Evolutionary conservation across 1,284 basidiomycete species (phyloP).

Genomic region (Cystobasidiaceae sp.): DNA sequence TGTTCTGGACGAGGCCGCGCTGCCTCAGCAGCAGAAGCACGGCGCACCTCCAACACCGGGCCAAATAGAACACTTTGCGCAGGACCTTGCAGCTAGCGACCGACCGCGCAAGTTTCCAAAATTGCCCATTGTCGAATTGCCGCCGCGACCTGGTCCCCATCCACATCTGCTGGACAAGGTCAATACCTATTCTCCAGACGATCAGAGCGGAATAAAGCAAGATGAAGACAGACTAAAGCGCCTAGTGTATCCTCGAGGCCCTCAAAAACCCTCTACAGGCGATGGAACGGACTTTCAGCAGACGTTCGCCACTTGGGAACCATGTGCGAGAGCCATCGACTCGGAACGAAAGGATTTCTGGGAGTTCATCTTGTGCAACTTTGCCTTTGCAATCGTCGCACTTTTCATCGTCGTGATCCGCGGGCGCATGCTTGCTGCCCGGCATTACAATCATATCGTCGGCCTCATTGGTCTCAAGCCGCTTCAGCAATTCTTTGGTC

Average conservation of each 20-base stretch:
- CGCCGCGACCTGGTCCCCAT: conserved; percentile 1
- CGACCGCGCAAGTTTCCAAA: too few relatives aligned
- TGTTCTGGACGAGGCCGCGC: neutral
- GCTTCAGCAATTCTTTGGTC: conserved; percentile 1
- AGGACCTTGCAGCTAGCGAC: neutral
- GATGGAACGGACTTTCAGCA: neutral
- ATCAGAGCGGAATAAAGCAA: conserved; percentile 4
- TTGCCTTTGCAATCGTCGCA: conserved; percentile 20
- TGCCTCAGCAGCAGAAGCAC: conserved; percentile 14
- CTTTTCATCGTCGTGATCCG: conserved; percentile 20
- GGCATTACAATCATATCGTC: conserved; percentile 28
- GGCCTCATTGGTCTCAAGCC: conserved; percentile 22
- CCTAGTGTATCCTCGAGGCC: too few relatives aligned
- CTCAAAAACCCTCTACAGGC: neutral
- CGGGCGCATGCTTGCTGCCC: conserved; percentile 21
- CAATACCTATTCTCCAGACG: neutral
- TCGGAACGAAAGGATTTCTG: conserved; percentile 23
- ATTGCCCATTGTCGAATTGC: conserved; percentile 9
- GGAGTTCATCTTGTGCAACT: conserved; percentile 20
- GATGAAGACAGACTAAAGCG: too few relatives aligned
- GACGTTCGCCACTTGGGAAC: conserved; percentile 20
- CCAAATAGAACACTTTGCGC: neutral
- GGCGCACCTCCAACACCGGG: neutral
- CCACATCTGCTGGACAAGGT: conserved; percentile 8
- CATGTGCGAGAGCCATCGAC: conserved; percentile 24